Evolutionary conservation across 257 asterid genomes (phyloP), one percentile per base, ranked within the genome.

Genomic region (Capsicum baccatum): DNA sequence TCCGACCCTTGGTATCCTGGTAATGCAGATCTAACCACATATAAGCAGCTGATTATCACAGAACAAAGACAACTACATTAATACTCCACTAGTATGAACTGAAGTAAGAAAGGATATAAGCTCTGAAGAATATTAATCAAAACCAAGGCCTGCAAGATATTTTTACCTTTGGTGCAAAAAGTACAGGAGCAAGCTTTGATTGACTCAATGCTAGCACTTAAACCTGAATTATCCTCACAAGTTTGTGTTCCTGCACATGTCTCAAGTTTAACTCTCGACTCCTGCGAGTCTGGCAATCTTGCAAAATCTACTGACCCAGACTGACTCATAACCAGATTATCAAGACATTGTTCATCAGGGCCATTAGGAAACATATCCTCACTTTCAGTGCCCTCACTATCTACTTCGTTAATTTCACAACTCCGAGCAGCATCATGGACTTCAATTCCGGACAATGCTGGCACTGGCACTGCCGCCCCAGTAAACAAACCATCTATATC

Each of bases 21-120:
- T 94, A 92, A 42, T 95, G 91, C 84, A 95, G 98, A 88, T 94
- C 98, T 86, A 92, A 79, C 99, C 96, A 95, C 47, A 95, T 85
- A 88, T 90, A 87, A 55, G 92, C 96, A 89, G 98, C 99, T 96
- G 89, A 79, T 78, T 59, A 54, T 60, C 79, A 48, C 84, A 88
- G 69, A 62, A 58, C 84, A 86, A 85, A 52, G 55, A 52, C n/a
- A 69, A 50, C 15, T 60, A 74, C 33, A 50, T 84, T 47, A 87
- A 17, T 48, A 89, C 69, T 79, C 73, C 68, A 79, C 16, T 55
- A 54, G 9, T n/a, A 82, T 33, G 57, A 42, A 79, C 60, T n/a
- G 60, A 84, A 85, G 63, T 16, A n/a, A n/a, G 12, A 54, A 19
- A 67, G n/a, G 42, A 54, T 44, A 67, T 11, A 55, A 66, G 48